Base-by-base conservation (phyloP, 1,139 yeast genomes). In the Diutina scorzettiae region DNA sequence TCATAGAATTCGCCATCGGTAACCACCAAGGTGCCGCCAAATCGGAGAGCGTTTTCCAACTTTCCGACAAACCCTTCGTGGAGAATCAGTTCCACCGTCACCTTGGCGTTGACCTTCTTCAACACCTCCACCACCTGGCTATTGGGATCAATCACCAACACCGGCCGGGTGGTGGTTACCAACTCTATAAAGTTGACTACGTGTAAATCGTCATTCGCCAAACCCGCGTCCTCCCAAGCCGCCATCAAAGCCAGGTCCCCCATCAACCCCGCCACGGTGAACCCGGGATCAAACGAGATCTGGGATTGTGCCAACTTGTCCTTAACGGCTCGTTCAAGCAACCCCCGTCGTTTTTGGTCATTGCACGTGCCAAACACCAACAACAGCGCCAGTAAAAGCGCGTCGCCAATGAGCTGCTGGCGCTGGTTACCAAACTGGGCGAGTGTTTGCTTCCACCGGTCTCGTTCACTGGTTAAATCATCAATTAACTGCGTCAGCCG, bases 361-460 rank as follows among this genome's bases (percentile, higher is more conserved):
- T 67, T 64, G 2, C 53, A 53, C 0, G 96, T 95, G 39, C 73
- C 63, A 56, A 82, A 86, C 0, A 77, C 69, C 19, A 74, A 48
- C 47, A 73, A 73, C 0, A 84, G 78, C 0, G 95, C 74, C 0
- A 76, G 67, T 8, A 89, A 48, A 9, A 86, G 51, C 2, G 81
- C 65, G 53, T 81, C 75, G 1, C 96, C 96, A 20, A 77, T 64
- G 5, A 85, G 53, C 16, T 64, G 57, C 23, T 66, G 66, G 36
- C 74, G 64, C 40, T 69, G 66, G 0, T 54, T 47, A 11, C 64
- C 66, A 53, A 81, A 87, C 28, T 64, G 66, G 12, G 60, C 57
- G 16, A 80, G 70, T 37, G 78, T 75, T 1, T 51, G 55, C 24
- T 71, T 64, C 98, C 98, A 91, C 52, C 97, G 69, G n/a, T 64